Evolutionary conservation across 768 basidiomycete genomes (phyloP).

Genomic region (Leccinum truebloodii): DNA sequence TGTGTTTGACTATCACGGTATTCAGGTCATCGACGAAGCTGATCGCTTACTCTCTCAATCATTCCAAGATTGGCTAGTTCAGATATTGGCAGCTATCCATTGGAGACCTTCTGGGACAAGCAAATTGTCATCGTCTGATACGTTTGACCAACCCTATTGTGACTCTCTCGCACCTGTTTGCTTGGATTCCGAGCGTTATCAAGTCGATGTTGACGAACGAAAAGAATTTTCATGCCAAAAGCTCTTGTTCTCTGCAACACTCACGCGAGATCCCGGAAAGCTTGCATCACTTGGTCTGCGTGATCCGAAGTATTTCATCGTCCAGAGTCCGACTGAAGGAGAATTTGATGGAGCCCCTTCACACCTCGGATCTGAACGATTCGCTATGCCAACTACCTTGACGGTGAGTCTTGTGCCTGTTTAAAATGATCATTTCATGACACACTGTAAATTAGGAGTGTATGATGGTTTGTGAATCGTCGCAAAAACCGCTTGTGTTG

Average conservation of each 20-base stretch:
- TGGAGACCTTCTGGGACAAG: constrained; percentile 32
- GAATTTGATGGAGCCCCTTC: constrained; percentile 41
- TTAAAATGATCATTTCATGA: neutral
- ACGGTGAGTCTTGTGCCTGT: constrained; percentile 46
- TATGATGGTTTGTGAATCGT: constrained; percentile 77
- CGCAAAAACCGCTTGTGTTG: constrained; percentile 85
- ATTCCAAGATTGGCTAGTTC: constrained; percentile 93
- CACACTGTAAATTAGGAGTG: constrained; percentile 61
- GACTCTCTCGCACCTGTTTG: constrained; percentile 66
- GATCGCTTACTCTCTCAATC: constrained; percentile 94
- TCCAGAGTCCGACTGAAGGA: constrained; percentile 52
- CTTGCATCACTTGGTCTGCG: constrained; percentile 78
- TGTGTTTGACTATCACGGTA: neutral
- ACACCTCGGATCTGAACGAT: constrained; percentile 69
- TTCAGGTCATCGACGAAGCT: constrained; percentile 94
- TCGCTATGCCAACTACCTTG: constrained; percentile 79
- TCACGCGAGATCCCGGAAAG: constrained; percentile 93
- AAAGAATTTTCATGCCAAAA: constrained; percentile 82
- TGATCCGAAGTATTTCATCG: constrained; percentile 85
- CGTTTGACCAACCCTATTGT: constrained; percentile 1
- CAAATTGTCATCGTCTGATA: constrained; percentile 8
- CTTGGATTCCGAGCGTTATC: constrained; percentile 34
- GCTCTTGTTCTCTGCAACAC: constrained; percentile 92
- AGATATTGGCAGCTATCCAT: constrained; percentile 75
- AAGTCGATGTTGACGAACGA: constrained; percentile 56